Base-by-base conservation (phyloP, 257 asterid species). In the Oldenlandia corymbosa region DNA sequence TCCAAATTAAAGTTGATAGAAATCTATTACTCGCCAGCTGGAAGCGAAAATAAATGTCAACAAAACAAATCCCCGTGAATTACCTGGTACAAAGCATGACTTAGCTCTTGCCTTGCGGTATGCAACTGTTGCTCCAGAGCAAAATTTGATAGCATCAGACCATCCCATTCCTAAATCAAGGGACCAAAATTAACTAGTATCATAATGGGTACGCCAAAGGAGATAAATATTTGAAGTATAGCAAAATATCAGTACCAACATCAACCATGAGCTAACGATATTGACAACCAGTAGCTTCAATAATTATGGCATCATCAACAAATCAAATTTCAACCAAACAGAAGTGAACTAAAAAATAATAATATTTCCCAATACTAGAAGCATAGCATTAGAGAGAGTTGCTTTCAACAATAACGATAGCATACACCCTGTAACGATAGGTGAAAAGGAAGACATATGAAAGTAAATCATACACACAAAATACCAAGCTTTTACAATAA, bases 31-130 rank as follows among this genome's bases (percentile, higher is more conserved):
- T n/a, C n/a, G n/a, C n/a, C n/a, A n/a, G n/a, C n/a, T n/a, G n/a
- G n/a, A n/a, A n/a, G n/a, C n/a, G n/a, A 53, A 5, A 67, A 58
- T 30, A 58, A 5, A 28, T 41, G 5, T 23, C 58, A 0, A 51
- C 7, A n/a, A 49, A 64, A 30, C 46, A 52, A 27, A 5, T 34
- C 20, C 36, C 53, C 5, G 14, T 30, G 27, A 20, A 48, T 63
- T 66, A 93, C 99, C 96, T 93, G 99, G 79, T 93, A 93, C 60
- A 90, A 68, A 56, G 99, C 97, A 75, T 93, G 99, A 74, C 99
- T 93, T 54, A 93, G 83, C 80, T 93, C 99, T 76, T 93, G 97
- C 82, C 99, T 86, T 58, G 97, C 96, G 41, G 87, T 83, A 73
- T 93, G 97, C 62, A 93, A 68, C 73, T 93, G 99, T 72, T 84